A percentile compares a stretch with the other conserved stretches of the same genome.
phyloP scores from a whole-genome alignment of 2,329 filamentous ascomycete genomes.

The Botrytis galanthina region DNA sequence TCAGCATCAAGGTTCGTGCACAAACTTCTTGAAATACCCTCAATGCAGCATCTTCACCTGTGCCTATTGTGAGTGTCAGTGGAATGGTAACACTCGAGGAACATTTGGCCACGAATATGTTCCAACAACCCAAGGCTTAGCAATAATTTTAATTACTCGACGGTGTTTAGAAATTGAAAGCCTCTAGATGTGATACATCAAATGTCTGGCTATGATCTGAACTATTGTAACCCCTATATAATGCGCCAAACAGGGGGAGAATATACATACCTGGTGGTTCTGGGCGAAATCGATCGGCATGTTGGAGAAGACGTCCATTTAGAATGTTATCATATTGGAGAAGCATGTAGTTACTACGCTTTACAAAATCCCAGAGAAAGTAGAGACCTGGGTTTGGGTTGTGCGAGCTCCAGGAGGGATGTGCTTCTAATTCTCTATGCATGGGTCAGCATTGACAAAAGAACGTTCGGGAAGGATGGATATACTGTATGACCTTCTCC shows the following conservation, averaged over 20 bases:
- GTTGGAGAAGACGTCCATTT: slow-evolving; percentile 37
- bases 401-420: slow-evolving; percentile 26
- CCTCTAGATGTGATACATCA: neutral
- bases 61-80: slow-evolving; percentile 19
- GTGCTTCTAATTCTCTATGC: slow-evolving; percentile 27
- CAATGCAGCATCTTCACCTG: slow-evolving; percentile 25
- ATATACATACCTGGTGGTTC: slow-evolving; percentile 22
- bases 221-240: neutral
- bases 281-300: slow-evolving; percentile 41
- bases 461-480: neutral
- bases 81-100: neutral
- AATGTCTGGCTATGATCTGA: neutral
- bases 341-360: slow-evolving; percentile 44
- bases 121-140: neutral
- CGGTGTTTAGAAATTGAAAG: neutral
- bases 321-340: slow-evolving; percentile 44
- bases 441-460: neutral
- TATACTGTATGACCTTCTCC: slow-evolving; percentile 7
- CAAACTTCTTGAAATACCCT: slow-evolving; percentile 29
- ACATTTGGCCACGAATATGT: neutral
- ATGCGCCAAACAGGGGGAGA: neutral
- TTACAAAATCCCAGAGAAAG: slow-evolving; percentile 45
- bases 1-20: slow-evolving; percentile 28
- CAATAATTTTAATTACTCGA: neutral
- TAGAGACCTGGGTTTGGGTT: slow-evolving; percentile 36